Base-by-base conservation (phyloP, 1,284 basidiomycete genomes). In the Rhizoctonia solani region DNA sequence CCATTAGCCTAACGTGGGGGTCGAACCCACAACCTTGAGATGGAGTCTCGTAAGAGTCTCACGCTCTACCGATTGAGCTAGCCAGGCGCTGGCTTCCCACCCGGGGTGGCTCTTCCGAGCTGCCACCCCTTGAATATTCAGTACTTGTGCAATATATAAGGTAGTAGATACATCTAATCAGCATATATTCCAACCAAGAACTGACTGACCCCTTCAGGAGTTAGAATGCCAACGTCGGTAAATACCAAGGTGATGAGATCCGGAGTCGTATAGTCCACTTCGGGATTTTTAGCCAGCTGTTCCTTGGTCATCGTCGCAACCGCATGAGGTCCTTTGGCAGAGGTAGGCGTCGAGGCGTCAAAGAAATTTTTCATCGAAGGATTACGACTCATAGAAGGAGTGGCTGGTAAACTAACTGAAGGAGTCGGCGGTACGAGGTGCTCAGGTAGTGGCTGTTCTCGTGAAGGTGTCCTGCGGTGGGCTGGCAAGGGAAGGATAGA, bases 221-320 rank as follows among this genome's bases (percentile, higher is more conserved):
- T 95, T 70, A 97, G 80, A 71, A 92, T 92, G 37, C 94, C 94
- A 27, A 95, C 89, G 72, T 97, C 94, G 68, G 90, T 93, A 74
- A 97, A 92, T 34, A 97, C 89, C 34, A 95, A 82, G 13, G 91
- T 89, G 72, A 96, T 94, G 72, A 95, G 79, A 79, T 94, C 90
- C 69, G 92, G 91, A 88, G 89, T 88, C 69, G 90, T 92, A 75
- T 92, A 92, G 76, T 92, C 90, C 37, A 92, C 89, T 73, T 88
- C 85, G 21, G 90, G 90, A 76, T 91, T 91, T 75, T 83, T 82
- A 68, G 84, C 83, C 72, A 91, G 85, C 77, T 90, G 85, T 74
- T 90, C 87, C 72, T 83, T 82, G 52, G 86, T 88, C 82, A 92
- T 88, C 70, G 23, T n/a, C 14, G 65, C 9, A 16, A 67, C 9